phyloP scores from a whole-genome alignment of 495 filamentous ascomycete species.

The Hypoxylon perforatum region DNA sequence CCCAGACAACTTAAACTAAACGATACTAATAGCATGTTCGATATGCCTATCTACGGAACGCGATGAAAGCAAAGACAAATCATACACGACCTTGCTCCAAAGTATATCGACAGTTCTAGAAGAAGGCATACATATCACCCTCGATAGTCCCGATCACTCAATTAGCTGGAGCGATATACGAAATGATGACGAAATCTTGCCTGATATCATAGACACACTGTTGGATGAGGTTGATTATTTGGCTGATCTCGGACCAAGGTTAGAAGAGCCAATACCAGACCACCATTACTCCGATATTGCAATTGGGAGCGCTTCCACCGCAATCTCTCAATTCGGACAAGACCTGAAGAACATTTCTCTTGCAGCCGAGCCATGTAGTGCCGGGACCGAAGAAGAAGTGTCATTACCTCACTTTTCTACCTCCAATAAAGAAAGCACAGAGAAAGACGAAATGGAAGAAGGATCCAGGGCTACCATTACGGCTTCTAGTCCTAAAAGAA shows the following conservation, averaged over 20 bases:
- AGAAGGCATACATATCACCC: slow-evolving; percentile 3
- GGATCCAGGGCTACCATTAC: neutral
- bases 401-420: too few species aligned
- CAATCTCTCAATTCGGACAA: slow-evolving; percentile 16
- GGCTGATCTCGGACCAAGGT: slow-evolving; percentile 25
- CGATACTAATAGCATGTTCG: neutral
- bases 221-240: slow-evolving; percentile 19
- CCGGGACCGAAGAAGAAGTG: neutral
- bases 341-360: slow-evolving; percentile 38
- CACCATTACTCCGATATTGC: slow-evolving; percentile 7
- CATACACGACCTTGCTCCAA: slow-evolving; percentile 10
- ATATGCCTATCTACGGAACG: neutral
- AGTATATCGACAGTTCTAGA: neutral
- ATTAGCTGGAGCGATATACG: slow-evolving; percentile 5
- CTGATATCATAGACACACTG: slow-evolving; percentile 22
- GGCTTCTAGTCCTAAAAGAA: too few species aligned
- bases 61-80: neutral
- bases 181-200: slow-evolving; percentile 12
- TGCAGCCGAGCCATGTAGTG: slow-evolving; percentile 17
- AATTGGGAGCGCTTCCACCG: neutral
- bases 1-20: neutral
- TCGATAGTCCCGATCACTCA: neutral
- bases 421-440: neutral
- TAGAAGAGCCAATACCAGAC: slow-evolving; percentile 23
- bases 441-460: neutral